phyloP scores from a whole-genome alignment of 2,329 filamentous ascomycete species.

The Ambrosiella xylebori region DNA sequence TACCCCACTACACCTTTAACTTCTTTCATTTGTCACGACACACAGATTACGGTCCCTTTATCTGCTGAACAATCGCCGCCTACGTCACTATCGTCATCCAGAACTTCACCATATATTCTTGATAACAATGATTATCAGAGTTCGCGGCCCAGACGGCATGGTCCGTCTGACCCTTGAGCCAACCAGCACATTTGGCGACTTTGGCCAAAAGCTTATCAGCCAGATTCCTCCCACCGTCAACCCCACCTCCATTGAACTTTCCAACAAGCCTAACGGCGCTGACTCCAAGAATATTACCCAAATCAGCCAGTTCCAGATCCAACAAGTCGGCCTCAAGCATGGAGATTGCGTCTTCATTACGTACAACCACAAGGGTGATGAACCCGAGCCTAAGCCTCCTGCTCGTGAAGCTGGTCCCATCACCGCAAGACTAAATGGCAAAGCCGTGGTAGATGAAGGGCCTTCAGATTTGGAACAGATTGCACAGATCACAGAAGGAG shows the following conservation, averaged over 20 bases:
- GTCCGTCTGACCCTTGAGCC: slow-evolving; percentile 67
- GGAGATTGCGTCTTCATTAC: slow-evolving; percentile 81
- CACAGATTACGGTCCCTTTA: neutral
- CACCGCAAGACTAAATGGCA: slow-evolving; percentile 60
- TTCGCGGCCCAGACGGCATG: slow-evolving; percentile 85
- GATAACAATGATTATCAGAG: slow-evolving; percentile 58
- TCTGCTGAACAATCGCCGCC: neutral
- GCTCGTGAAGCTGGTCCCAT: slow-evolving; percentile 20
- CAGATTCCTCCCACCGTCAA: slow-evolving; percentile 46
- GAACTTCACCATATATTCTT: neutral
- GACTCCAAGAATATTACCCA: slow-evolving; percentile 42
- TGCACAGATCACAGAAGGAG: slow-evolving; percentile 41
- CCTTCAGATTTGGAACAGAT: slow-evolving; percentile 50
- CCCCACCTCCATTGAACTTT: slow-evolving; percentile 40
- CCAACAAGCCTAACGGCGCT: slow-evolving; percentile 40
- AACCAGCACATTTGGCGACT: slow-evolving; percentile 51
- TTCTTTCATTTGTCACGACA: neutral
- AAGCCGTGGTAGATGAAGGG: slow-evolving; percentile 51
- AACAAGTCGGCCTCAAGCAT: slow-evolving; percentile 50
- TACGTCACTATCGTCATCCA: neutral
- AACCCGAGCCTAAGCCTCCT: slow-evolving; percentile 16
- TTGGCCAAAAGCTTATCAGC: slow-evolving; percentile 36
- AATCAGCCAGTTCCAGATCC: slow-evolving; percentile 37
- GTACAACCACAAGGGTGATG: slow-evolving; percentile 41
- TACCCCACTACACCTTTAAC: neutral